phyloP scores from a whole-genome alignment of 495 filamentous ascomycete genomes.

The Patellaria atrata region DNA sequence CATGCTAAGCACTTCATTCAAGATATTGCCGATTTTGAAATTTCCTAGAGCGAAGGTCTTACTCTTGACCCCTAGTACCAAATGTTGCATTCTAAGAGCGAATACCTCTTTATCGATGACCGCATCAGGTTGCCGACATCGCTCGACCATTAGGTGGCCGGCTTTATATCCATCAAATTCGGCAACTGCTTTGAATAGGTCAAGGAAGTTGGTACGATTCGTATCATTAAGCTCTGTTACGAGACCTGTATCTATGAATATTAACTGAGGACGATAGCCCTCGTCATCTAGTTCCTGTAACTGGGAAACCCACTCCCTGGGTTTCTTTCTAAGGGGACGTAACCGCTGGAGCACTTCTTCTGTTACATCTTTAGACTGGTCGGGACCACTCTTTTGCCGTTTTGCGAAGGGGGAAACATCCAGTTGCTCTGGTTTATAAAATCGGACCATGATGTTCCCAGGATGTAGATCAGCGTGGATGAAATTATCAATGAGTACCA shows the following conservation, averaged over 20 bases:
- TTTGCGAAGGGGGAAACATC: slow-evolving; percentile 41
- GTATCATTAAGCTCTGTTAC: slow-evolving; percentile 81
- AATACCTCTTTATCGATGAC: slow-evolving; percentile 84
- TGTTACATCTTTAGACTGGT: slow-evolving; percentile 54
- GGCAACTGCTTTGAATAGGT: slow-evolving; percentile 88
- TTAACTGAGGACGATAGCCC: slow-evolving; percentile 83
- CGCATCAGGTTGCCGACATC: slow-evolving; percentile 76
- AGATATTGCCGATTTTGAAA: slow-evolving; percentile 89
- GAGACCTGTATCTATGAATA: slow-evolving; percentile 96
- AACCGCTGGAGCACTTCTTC: slow-evolving; percentile 71
- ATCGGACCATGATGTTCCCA: slow-evolving; percentile 99
- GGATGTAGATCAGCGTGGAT: slow-evolving; percentile 97
- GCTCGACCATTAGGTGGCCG: slow-evolving; percentile 89
- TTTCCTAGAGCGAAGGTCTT: slow-evolving; percentile 84
- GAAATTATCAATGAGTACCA: slow-evolving; percentile 97
- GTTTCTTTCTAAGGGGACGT: slow-evolving; percentile 51
- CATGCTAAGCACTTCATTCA: slow-evolving; percentile 83
- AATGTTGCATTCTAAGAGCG: slow-evolving; percentile 88
- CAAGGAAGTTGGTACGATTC: slow-evolving; percentile 86
- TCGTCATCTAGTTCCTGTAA: slow-evolving; percentile 70
- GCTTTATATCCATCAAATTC: slow-evolving; percentile 96
- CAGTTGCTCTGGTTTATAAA: slow-evolving; percentile 71
- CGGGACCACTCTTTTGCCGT: slow-evolving; percentile 25
- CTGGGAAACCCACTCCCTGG: slow-evolving; percentile 54
- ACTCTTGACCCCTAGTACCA: slow-evolving; percentile 79